Evolutionary conservation across 1,284 basidiomycete species (phyloP), one percentile per base, ranked within the genome.

Genomic region (Rhodotorula glutinis): DNA sequence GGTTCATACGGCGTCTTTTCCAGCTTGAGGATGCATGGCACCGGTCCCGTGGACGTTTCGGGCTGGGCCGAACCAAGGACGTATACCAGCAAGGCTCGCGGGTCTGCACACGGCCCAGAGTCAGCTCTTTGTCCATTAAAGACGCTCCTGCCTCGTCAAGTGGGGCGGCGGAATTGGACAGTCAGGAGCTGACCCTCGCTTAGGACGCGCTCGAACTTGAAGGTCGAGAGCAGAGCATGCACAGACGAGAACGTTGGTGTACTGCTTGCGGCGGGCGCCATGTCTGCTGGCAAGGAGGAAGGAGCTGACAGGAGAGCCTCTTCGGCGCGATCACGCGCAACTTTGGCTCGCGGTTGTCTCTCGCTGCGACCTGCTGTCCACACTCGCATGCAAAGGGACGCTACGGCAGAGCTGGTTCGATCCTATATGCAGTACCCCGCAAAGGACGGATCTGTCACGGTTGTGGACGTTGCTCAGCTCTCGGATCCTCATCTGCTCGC

Each of bases 11-110:
- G 79, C 0, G 84, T 84, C 73, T 85, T 84, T 73, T 87, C 85
- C 43, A 88, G 76, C 46, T 85, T 84, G 21, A 89, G 72, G 61
- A 89, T 86, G 0, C 86, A 83, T 3, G 79, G 79, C 7, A 75
- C 70, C 30, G 69, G 72, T 19, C 77, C 66, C 23, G 73, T 63
- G 8, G 74, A 82, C 40, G 75, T 64, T 29, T 75, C 71, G 17
- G 69, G 69, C 13, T 77, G 75, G 3, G 83, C 77, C 2, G 73
- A 81, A 19, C 83, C 83, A 0, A 83, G 80, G 21, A 84, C 76
- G 69, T 78, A 82, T 53, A 83, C 77, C 2, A 81, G 81, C 23
- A 83, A 81, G 8, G 81, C 79, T 16, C 79, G 68, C 0, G 85
- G 82, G 78, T 88, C 88, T 85, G 70, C 27, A 9, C 25, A 23